Conservation (phyloP, 2,329 filamentous ascomycete genomes). For the Fusarium bulbicola region DNA sequence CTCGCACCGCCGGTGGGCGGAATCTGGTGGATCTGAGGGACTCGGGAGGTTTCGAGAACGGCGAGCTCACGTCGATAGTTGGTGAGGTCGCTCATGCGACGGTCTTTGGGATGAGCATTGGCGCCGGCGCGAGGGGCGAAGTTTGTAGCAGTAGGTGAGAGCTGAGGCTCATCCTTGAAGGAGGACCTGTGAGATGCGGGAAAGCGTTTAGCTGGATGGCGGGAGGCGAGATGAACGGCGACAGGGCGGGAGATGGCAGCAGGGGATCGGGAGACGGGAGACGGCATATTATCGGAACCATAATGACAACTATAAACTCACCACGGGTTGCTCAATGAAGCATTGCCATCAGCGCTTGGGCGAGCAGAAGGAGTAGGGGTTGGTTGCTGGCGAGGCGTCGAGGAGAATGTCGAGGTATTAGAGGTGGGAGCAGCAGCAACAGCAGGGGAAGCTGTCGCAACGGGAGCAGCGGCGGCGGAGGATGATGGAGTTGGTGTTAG, state of each 20-base stretch:
- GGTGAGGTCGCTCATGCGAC: slow-evolving; percentile 68
- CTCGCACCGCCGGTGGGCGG: slow-evolving; percentile 62
- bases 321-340: slow-evolving; percentile 40
- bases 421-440: slow-evolving; percentile 12
- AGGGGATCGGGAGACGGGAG: slow-evolving; percentile 26
- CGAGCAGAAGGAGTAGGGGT: slow-evolving; percentile 25
- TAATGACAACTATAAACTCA: slow-evolving; percentile 28
- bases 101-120: slow-evolving; percentile 59
- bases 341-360: slow-evolving; percentile 39
- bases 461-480: slow-evolving; percentile 29
- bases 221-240: slow-evolving; percentile 29
- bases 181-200: slow-evolving; percentile 37
- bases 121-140: slow-evolving; percentile 53
- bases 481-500: slow-evolving; percentile 30
- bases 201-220: slow-evolving; percentile 32
- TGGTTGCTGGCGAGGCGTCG: slow-evolving; percentile 32
- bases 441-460: slow-evolving; percentile 29
- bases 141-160: slow-evolving; percentile 60
- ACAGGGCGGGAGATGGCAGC: slow-evolving; percentile 26
- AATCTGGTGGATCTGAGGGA: slow-evolving; percentile 65
- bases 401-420: slow-evolving; percentile 18
- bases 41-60: slow-evolving; percentile 70
- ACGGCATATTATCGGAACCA: slow-evolving; percentile 16
- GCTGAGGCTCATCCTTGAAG: slow-evolving; percentile 53
- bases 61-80: slow-evolving; percentile 78